A percentile compares a stretch with the other conserved stretches of the same genome.
phyloP scores from a whole-genome alignment of 2,329 filamentous ascomycete genomes.

The Daldinia sp. region DNA sequence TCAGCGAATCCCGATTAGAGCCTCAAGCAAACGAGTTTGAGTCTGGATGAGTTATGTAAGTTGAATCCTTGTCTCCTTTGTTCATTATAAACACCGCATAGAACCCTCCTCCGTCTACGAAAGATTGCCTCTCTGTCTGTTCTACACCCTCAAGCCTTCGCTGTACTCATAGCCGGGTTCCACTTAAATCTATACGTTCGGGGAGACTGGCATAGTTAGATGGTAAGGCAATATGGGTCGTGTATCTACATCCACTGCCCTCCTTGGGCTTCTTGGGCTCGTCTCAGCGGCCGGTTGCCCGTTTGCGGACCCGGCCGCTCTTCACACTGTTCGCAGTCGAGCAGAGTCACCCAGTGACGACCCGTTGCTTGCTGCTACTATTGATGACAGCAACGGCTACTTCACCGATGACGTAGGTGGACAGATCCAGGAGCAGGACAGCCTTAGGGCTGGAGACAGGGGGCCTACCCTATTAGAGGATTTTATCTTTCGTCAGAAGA shows the following conservation, averaged over 20 bases:
- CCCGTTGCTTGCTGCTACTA: conserved; percentile 49
- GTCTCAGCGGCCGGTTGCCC: conserved; percentile 45
- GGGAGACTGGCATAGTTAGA: conserved; percentile 7
- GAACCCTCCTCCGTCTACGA: conserved; percentile 16
- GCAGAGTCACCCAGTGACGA: conserved; percentile 34
- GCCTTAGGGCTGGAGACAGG: conserved; percentile 70
- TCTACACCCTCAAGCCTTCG: neutral
- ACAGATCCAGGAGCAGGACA: conserved; percentile 72
- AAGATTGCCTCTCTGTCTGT: conserved; percentile 5
- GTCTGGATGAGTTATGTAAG: conserved; percentile 14
- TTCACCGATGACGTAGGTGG: conserved; percentile 74
- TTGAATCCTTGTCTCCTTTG: conserved; percentile 5
- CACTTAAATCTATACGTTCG: neutral
- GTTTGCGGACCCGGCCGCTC: conserved; percentile 45
- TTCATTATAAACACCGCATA: conserved; percentile 30
- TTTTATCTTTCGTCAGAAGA: conserved; percentile 70
- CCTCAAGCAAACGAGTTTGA: conserved; percentile 29
- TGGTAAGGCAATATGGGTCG: conserved; percentile 40
- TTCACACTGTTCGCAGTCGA: conserved; percentile 42
- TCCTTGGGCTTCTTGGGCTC: conserved; percentile 42
- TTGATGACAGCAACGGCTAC: conserved; percentile 63
- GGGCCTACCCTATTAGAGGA: conserved; percentile 69
- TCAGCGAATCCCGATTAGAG: conserved; percentile 27
- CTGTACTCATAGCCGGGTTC: neutral
- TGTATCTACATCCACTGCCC: conserved; percentile 31